A percentile compares a stretch with the other conserved stretches of the same genome.
phyloP scores from a whole-genome alignment of 306 rosid species.

The Aeschynomene evenia region DNA sequence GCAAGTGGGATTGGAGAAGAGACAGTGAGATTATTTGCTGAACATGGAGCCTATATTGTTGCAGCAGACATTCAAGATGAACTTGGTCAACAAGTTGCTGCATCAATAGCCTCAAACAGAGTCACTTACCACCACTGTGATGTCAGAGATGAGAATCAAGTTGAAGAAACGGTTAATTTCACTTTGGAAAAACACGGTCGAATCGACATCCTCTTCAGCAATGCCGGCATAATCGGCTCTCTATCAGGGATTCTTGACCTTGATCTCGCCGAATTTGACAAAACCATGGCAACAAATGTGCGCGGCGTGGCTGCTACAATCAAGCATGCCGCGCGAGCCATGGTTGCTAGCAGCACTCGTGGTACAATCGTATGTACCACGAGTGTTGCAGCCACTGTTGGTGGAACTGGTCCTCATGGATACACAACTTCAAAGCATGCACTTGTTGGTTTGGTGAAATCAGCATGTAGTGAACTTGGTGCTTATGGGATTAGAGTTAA shows the following conservation, averaged over 20 bases:
- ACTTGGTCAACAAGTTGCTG: conserved; percentile 49
- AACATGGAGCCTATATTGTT: conserved; percentile 68
- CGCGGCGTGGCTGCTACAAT: conserved; percentile 66
- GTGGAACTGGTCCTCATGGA: conserved; percentile 64
- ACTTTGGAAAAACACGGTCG: conserved; percentile 60
- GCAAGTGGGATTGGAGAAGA: conserved; percentile 92
- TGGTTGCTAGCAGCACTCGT: conserved; percentile 49
- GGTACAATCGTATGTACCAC: conserved; percentile 87
- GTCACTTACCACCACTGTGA: conserved; percentile 75
- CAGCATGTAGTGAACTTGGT: conserved; percentile 80
- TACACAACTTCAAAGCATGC: conserved; percentile 76
- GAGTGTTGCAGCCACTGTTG: conserved; percentile 64
- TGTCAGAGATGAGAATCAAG: conserved; percentile 73
- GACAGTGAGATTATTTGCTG: conserved; percentile 56
- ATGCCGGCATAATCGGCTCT: conserved; percentile 76
- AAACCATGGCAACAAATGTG: conserved; percentile 64
- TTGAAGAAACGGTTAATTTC: conserved; percentile 54
- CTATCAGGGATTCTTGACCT: conserved; percentile 61
- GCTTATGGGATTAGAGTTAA: conserved; percentile 79
- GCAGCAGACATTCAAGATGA: conserved; percentile 83
- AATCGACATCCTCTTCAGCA: conserved; percentile 70
- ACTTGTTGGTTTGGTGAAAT: conserved; percentile 59
- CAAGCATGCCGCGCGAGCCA: conserved; percentile 68
- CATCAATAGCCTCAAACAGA: conserved; percentile 48
- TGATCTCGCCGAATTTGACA: conserved; percentile 59